A percentile compares a stretch with the other conserved stretches of the same genome.
Conservation (phyloP, 352 stramenopile genomes). For the Pythium guiyangense region DNA sequence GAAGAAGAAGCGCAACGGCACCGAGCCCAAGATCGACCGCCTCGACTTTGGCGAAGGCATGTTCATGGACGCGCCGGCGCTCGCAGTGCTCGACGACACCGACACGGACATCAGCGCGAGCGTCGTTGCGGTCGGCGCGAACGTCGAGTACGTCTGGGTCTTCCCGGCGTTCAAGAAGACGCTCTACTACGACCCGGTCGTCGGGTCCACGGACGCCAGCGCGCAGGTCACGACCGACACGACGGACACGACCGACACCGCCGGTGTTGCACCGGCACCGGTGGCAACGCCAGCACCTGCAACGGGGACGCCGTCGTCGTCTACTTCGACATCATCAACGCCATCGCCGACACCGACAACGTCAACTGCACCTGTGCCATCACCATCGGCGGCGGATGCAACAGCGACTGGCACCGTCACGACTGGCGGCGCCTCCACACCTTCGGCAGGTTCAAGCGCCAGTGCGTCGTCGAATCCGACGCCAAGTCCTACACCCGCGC, state of each 20-base stretch:
- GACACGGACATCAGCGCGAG: too few relatives aligned
- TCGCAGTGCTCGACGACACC: too few relatives aligned
- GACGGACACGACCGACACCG: not conserved
- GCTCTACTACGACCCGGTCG: conserved; percentile 53
- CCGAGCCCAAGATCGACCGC: too few relatives aligned
- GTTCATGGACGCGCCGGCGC: too few relatives aligned
- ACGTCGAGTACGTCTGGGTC: conserved; percentile 28
- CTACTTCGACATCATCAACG: not conserved
- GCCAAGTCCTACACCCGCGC: too few relatives aligned
- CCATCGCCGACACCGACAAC: not conserved
- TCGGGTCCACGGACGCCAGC: conserved; percentile 17
- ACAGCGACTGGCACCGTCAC: not conserved
- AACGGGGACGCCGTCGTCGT: not conserved
- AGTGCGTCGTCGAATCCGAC: too few relatives aligned
- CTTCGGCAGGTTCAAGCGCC: too few relatives aligned
- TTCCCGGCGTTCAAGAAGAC: conserved; percentile 31
- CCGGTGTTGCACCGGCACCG: not conserved
- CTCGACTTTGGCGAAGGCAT: too few relatives aligned
- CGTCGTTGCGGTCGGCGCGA: conserved; percentile 9
- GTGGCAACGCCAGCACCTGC: not conserved
- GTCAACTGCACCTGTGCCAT: not conserved
- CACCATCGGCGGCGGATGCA: not conserved
- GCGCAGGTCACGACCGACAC: not conserved
- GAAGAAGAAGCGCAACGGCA: too few relatives aligned
- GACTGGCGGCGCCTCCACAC: too few relatives aligned